Evolutionary conservation across 305 asterid species (phyloP), one percentile per base, ranked within the genome.

Genomic region (Solanum hybrid): DNA sequence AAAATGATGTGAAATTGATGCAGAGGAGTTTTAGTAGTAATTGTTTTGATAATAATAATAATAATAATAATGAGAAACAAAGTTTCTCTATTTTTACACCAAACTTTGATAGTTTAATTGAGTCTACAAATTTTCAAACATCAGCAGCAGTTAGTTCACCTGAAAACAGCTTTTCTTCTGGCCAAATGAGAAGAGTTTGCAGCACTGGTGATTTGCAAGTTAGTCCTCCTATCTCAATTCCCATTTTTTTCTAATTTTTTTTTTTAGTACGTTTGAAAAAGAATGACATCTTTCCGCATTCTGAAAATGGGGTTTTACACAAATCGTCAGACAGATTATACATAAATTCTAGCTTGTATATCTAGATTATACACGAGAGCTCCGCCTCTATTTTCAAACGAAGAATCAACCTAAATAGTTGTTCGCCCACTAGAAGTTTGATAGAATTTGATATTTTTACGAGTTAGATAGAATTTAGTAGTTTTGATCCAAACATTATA

Each of bases 141-240:
- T 93, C 92, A 64, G 74, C 92, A 39, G 61, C 92, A 83, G 35
- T 91, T 33, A 89, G 87, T 37, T 91, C 97, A 10, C 93, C 95
- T 22, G 95, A 94, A 75, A 90, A 73, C 74, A 88, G 93, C 91
- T 91, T 92, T 78, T 91, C 93, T 11, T 89, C 93, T 29, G 87
- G 93, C 40, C 96, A 94, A 90, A 96, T 97, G 92, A 95, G 98
- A 91, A 93, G 97, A 89, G 98, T 89, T 80, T 95, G 95, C 93
- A 96, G 98, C 91, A 92, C 98, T 37, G 98, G 98, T 61, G 99
- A 97, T 90, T 91, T 97, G 82, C 99, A 93, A 39, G 98, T 97
- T 71, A 71, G 69, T 87, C 39, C 67, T 64, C 26, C 11, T 74
- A 2, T 16, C 34, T 86, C 11, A 64, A n/a, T 24, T 37, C 12